These are phyloP conservation scores for Trametes villosa DNA, from an alignment of 768 basidiomycete species.

Conservation along the genomic window DNA sequence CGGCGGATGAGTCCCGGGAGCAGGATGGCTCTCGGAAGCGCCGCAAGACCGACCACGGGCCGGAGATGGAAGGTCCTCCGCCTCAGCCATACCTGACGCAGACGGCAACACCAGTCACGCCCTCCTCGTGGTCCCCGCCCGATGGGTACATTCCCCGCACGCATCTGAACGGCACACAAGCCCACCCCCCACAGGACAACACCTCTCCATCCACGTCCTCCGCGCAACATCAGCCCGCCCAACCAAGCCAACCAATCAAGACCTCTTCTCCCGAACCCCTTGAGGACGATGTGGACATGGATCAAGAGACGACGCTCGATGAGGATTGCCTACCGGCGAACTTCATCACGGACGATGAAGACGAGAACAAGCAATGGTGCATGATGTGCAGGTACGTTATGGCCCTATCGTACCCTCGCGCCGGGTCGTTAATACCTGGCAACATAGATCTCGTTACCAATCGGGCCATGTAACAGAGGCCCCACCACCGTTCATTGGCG, in stretches of 20 bases:
- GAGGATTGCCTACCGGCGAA: slow-evolving; percentile 45
- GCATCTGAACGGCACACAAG: neutral
- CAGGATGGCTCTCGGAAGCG: slow-evolving; percentile 5
- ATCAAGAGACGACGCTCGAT: slow-evolving; percentile 42
- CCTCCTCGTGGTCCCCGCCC: no score
- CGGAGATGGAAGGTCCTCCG: neutral
- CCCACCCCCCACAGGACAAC: neutral
- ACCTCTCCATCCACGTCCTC: neutral
- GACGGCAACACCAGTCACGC: neutral
- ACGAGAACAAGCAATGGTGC: slow-evolving; percentile 43
- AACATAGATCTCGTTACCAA: slow-evolving; percentile 41
- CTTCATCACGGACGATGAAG: slow-evolving; percentile 38
- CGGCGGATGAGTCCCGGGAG: neutral
- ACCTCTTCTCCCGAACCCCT: neutral
- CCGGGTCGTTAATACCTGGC: neutral
- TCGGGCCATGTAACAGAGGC: slow-evolving; percentile 34
- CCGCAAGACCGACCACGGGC: slow-evolving; percentile 10
- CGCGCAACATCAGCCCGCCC: neutral
- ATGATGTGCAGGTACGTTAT: slow-evolving; percentile 55
- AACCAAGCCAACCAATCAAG: neutral
- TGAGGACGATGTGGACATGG: slow-evolving; percentile 30
- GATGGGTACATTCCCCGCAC: no score
- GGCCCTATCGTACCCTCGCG: neutral
- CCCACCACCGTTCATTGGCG: slow-evolving; percentile 42
- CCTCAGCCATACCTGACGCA: neutral